Base-by-base conservation (phyloP, 2,329 filamentous ascomycete genomes). In the Purpureocillium lavendulum region DNA sequence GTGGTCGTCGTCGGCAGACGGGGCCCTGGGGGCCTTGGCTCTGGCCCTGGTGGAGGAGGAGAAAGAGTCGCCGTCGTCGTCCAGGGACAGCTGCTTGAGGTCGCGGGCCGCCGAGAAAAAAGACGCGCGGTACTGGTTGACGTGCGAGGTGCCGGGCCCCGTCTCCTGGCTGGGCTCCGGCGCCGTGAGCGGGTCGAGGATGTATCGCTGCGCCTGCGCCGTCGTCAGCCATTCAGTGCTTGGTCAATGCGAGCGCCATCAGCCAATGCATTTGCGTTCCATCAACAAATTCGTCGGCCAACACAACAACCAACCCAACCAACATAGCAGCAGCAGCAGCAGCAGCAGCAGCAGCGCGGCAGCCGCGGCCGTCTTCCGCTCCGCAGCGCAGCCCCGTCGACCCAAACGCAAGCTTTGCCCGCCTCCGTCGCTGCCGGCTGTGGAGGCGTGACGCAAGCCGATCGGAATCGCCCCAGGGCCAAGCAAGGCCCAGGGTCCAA, bases 121-220 rank as follows among this genome's bases (percentile, higher is more conserved):
- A 10, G 21, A 26, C 21, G 21, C 21, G 21, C 21, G 21, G 21
- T n/a, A 14, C 38, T 18, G 51, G 39, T 56, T 58, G 66, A 67
- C 59, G 51, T 78, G 74, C 45, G 76, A 75, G 4, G 69, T 66
- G 42, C 75, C 75, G n/a, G 74, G 73, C 7, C 82, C 80, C 35
- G 77, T 82, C 54, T 84, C 77, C 45, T 82, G 73, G 44, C 69
- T 76, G 12, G 82, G 82, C 45, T 84, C 78, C 9, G 79, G 80
- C 16, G 71, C 80, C 50, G 69, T 78, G 45, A 87, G 65, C 47
- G 83, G 84, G 50, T 84, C 80, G 47, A 87, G 74, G 33, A 87
- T 66, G 53, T 82, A 80, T 52, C 76, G 72, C 39, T 71, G 66
- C 33, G 81, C 79, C 82, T 86, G 53, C 42, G 34, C 35, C 24